These are phyloP conservation scores for Vitis hybrid DNA, from an alignment of 177 flowering plant species.

Conservation along the genomic window DNA sequence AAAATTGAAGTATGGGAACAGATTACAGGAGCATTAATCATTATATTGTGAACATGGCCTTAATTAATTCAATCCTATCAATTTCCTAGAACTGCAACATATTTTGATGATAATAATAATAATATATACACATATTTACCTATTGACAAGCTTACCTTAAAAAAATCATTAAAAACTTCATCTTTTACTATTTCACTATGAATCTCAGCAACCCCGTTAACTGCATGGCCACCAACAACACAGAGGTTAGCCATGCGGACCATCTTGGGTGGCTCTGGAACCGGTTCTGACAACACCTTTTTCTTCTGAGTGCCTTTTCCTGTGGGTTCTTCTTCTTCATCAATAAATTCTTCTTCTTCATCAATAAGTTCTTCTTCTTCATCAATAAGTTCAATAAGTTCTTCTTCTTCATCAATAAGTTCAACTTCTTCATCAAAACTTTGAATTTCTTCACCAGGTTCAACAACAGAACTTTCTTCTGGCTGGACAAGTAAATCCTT, in stretches of 20 bases:
- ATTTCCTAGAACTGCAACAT: background rate
- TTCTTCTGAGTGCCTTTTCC: constrained; percentile 22
- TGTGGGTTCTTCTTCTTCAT: constrained; percentile 30
- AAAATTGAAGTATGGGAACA: constrained; percentile 9
- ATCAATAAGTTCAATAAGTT: constrained; percentile 3
- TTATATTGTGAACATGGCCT: background rate
- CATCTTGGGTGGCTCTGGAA: constrained; percentile 53
- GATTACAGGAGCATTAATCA: background rate
- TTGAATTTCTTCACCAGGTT: background rate
- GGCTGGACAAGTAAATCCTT: constrained; percentile 45
- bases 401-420: constrained; percentile 11
- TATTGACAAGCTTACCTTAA: constrained; percentile 42
- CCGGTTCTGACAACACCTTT: constrained; percentile 35
- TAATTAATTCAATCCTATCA: background rate
- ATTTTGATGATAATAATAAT: background rate
- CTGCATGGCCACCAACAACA: constrained; percentile 92
- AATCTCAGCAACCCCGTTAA: constrained; percentile 96
- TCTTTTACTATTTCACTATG: constrained; percentile 92
- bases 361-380: constrained; percentile 12
- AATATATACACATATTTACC: background rate
- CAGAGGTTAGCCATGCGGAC: constrained; percentile 96
- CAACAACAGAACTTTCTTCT: constrained; percentile 27
- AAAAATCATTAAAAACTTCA: constrained; percentile 86
- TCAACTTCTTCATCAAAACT: constrained; percentile 9
- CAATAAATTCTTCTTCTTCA: constrained; percentile 17